Conservation (phyloP, 257 asterid species). For the Nicotiana obtusifolia region DNA sequence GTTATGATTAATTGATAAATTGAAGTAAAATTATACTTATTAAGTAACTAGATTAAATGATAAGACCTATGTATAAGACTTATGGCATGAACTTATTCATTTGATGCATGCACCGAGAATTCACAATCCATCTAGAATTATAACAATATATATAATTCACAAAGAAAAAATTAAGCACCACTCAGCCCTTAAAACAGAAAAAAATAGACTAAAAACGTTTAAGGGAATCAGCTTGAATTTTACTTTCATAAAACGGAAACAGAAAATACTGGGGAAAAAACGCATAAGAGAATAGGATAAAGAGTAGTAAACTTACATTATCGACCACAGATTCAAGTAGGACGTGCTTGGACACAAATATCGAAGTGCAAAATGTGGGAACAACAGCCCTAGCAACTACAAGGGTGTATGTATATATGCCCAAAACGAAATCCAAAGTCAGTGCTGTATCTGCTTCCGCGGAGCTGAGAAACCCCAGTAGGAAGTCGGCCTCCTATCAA, state of each 20-base stretch:
- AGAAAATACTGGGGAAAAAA: background rate
- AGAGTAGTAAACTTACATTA: background rate
- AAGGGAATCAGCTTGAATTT: no score
- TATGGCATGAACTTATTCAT: background rate
- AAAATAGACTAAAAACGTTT: no score
- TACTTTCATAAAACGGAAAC: no score
- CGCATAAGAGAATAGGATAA: background rate
- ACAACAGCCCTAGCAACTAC: background rate
- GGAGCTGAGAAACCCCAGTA: background rate
- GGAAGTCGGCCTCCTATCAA: background rate
- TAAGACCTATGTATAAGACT: background rate
- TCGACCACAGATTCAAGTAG: background rate
- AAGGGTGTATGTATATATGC: background rate
- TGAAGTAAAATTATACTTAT: background rate
- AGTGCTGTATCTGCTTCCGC: background rate
- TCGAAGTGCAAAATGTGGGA: background rate
- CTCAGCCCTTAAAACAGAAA: background rate
- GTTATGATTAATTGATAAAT: background rate
- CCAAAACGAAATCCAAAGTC: background rate
- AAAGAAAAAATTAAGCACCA: background rate
- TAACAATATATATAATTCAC: background rate
- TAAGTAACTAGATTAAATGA: background rate
- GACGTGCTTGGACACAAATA: background rate
- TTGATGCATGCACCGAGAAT: background rate
- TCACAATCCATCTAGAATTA: background rate